These are phyloP conservation scores for Monosporascus sp. DNA, from an alignment of 2,329 filamentous ascomycete genomes.

Conservation along the genomic window DNA sequence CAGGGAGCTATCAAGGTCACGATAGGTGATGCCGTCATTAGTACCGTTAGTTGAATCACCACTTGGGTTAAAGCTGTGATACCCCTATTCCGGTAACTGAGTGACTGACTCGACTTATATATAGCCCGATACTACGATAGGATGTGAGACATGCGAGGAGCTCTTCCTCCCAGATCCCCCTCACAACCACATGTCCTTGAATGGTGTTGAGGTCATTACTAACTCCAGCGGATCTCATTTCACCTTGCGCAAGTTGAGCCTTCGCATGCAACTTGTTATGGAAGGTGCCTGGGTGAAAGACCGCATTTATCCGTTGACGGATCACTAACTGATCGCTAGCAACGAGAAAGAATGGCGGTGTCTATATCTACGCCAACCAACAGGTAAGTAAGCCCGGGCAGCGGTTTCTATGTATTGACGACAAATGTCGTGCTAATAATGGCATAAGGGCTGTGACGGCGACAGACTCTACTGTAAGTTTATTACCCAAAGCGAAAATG, in stretches of 20 bases:
- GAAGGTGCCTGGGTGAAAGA: constrained; percentile 50
- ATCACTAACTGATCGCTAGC: not conserved
- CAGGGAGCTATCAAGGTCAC: constrained; percentile 41
- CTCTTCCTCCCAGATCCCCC: constrained; percentile 51
- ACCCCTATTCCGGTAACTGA: no score
- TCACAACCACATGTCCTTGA: constrained; percentile 35
- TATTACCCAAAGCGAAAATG: not conserved
- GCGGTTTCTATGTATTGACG: no score
- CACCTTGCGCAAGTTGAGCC: constrained; percentile 54
- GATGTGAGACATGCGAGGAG: constrained; percentile 63
- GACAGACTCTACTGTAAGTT: constrained; percentile 39
- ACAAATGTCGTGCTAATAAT: no score
- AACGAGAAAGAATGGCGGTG: constrained; percentile 14
- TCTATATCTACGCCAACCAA: constrained; percentile 57
- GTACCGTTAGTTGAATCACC: not conserved
- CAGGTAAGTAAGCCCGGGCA: constrained; percentile 10
- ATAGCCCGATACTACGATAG: constrained; percentile 44
- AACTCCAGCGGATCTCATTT: constrained; percentile 67
- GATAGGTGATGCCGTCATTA: constrained; percentile 64
- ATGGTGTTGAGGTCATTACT: constrained; percentile 66
- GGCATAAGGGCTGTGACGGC: constrained; percentile 45
- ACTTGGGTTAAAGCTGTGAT: no score
- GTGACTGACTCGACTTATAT: not conserved
- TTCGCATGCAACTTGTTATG: constrained; percentile 56
- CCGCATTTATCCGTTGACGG: not conserved